Evolutionary conservation across 2,329 filamentous ascomycete genomes (phyloP).

Genomic region (Trichophyton benhamiae): DNA sequence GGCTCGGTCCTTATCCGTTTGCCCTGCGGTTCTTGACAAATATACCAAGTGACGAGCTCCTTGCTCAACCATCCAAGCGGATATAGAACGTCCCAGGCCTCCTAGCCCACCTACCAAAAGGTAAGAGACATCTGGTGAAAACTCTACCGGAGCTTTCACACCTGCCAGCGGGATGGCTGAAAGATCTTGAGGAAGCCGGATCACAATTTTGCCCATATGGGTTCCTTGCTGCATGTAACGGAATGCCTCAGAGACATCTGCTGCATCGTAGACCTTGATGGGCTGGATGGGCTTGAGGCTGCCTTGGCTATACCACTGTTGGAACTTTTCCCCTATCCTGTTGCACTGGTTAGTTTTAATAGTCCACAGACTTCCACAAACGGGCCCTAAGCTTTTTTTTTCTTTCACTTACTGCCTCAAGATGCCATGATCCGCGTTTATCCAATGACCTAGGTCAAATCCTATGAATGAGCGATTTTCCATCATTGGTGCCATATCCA

Average conservation of each 20-base stretch:
- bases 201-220: neutral
- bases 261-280: slow-evolving; percentile 18
- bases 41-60: slow-evolving; percentile 21
- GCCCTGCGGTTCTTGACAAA: slow-evolving; percentile 18
- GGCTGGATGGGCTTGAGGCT: slow-evolving; percentile 21
- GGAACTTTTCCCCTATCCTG: neutral
- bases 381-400: too few species aligned
- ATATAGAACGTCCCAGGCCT: slow-evolving; percentile 18
- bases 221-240: slow-evolving; percentile 17
- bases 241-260: slow-evolving; percentile 19
- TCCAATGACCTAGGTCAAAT: slow-evolving; percentile 8
- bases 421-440: neutral
- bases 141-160: neutral
- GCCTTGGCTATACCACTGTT: neutral
- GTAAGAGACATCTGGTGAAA: slow-evolving; percentile 13
- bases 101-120: slow-evolving; percentile 16
- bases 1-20: neutral
- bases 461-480: slow-evolving; percentile 11
- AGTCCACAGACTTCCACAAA: neutral
- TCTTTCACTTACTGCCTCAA: neutral
- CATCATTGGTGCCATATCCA: slow-evolving; percentile 9
- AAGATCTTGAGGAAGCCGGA: neutral
- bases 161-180: neutral
- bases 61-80: slow-evolving; percentile 16
- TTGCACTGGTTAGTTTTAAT: neutral